Percentiles rank a stretch among this genome's conserved stretches.
Conservation (phyloP, 208 protist species). For the Trypanosomatidae sp. region DNA sequence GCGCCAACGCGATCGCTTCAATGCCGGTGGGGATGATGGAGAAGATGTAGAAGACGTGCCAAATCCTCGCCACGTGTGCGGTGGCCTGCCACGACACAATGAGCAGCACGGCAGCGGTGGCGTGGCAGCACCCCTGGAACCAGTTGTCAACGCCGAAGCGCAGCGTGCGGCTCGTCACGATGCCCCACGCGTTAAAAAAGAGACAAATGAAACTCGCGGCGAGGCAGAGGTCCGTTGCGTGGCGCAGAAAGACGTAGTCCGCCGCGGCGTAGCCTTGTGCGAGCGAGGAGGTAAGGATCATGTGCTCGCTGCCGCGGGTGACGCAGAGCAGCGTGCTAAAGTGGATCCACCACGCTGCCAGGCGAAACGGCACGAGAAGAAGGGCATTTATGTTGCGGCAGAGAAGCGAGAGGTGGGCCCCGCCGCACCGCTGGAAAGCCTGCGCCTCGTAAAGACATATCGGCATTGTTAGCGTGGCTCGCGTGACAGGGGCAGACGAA, state of each 20-base stretch:
- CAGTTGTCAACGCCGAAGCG: conserved; percentile 53
- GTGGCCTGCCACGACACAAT: conserved; percentile 49
- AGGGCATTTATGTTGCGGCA: conserved; percentile 41
- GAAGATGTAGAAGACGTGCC: conserved; percentile 78
- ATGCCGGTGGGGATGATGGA: conserved; percentile 66
- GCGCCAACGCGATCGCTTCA: conserved; percentile 45
- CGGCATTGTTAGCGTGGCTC: too few relatives aligned
- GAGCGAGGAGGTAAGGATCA: conserved; percentile 49
- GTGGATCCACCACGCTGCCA: conserved; percentile 51
- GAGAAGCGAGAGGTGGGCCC: conserved; percentile 13
- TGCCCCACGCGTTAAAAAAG: conserved; percentile 46
- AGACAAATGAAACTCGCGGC: conserved; percentile 51
- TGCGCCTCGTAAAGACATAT: conserved; percentile 13
- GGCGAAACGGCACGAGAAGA: conserved; percentile 52
- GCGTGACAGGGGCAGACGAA: too few relatives aligned
- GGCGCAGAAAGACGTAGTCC: conserved; percentile 46
- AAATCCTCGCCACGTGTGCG: conserved; percentile 51
- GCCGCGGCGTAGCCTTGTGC: conserved; percentile 22
- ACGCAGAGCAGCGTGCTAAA: conserved; percentile 60
- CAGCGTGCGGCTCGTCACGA: conserved; percentile 67
- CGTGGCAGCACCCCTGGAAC: conserved; percentile 54
- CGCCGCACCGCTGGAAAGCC: conserved; percentile 12
- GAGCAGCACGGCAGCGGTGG: conserved; percentile 50
- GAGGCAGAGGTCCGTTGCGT: conserved; percentile 39
- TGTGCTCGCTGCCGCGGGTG: conserved; percentile 40